phyloP scores from a whole-genome alignment of 768 basidiomycete genomes.

The Tulasnella sp. region DNA sequence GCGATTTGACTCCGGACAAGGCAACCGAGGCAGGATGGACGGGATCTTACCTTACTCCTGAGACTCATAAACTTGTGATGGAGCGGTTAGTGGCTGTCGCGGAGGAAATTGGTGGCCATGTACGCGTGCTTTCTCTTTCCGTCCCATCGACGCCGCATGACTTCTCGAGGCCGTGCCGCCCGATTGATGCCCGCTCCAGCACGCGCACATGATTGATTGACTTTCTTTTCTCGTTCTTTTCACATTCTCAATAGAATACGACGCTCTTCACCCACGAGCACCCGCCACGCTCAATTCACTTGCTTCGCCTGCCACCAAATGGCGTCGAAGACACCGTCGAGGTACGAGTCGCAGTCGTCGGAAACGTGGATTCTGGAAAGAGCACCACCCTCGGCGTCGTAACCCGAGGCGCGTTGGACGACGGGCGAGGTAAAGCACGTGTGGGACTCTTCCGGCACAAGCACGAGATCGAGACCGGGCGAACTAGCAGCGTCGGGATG shows the following conservation, averaged over 20 bases:
- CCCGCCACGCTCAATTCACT: slow-evolving; percentile 53
- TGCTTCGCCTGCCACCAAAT: slow-evolving; percentile 72
- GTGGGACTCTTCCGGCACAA: slow-evolving; percentile 93
- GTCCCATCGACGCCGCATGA: background rate
- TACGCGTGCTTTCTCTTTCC: slow-evolving; percentile 36
- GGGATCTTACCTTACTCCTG: slow-evolving; percentile 50
- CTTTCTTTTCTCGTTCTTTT: slow-evolving; percentile 2
- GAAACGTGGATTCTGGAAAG: slow-evolving; percentile 78
- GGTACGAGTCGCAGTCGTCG: slow-evolving; percentile 92
- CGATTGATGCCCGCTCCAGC: background rate
- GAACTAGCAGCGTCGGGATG: slow-evolving; percentile 95
- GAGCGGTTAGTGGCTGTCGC: slow-evolving; percentile 48
- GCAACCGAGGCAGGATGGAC: slow-evolving; percentile 48
- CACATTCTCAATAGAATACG: slow-evolving; percentile 47
- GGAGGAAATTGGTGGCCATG: slow-evolving; percentile 80
- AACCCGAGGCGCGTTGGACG: slow-evolving; percentile 79
- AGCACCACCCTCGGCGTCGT: slow-evolving; percentile 92
- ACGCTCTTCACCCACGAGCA: slow-evolving; percentile 48
- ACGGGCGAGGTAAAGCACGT: slow-evolving; percentile 76
- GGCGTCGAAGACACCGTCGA: slow-evolving; percentile 79
- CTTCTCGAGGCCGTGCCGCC: background rate
- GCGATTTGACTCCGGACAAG: slow-evolving; percentile 40
- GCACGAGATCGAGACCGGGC: slow-evolving; percentile 93
- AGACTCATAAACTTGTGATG: slow-evolving; percentile 52
- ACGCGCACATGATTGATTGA: background rate